Conservation (phyloP, 2,329 filamentous ascomycete genomes). For the Corniculantispora saksenae region DNA sequence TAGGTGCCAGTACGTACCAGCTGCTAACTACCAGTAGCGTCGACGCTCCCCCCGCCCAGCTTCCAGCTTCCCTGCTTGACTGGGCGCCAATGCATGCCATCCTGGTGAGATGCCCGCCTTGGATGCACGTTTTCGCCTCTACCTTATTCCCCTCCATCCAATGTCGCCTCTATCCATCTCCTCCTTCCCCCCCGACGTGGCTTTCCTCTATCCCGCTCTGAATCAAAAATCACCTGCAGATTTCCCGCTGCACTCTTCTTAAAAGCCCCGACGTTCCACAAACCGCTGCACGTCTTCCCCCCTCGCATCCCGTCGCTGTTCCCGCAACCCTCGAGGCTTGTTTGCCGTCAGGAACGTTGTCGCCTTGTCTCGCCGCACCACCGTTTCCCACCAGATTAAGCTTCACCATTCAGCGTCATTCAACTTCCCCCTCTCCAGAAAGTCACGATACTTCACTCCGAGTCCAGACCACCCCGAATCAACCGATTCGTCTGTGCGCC, state of each 20-base stretch:
- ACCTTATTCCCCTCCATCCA: too few relatives aligned
- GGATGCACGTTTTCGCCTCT: conserved; percentile 10
- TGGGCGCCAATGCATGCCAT: conserved; percentile 15
- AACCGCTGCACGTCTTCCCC: conserved; percentile 11
- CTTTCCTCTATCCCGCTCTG: not conserved
- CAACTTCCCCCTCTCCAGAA: not conserved
- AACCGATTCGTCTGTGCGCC: conserved; percentile 5
- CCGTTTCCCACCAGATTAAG: too few relatives aligned
- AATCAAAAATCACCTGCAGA: conserved; percentile 3
- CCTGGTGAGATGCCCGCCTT: too few relatives aligned
- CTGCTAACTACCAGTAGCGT: too few relatives aligned
- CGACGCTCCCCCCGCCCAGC: not conserved
- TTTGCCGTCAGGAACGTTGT: not conserved
- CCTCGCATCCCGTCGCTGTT: conserved; percentile 7
- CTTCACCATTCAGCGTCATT: too few relatives aligned
- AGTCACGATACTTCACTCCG: not conserved
- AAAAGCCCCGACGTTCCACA: conserved; percentile 6
- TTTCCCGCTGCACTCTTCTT: not conserved
- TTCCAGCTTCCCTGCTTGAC: not conserved
- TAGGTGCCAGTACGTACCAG: too few relatives aligned
- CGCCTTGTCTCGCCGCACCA: too few relatives aligned
- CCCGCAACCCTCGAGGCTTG: not conserved
- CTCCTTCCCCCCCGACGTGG: not conserved
- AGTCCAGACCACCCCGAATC: not conserved
- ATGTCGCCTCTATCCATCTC: too few relatives aligned